phyloP scores from a whole-genome alignment of 371 early-diverging fungal species.

The Haplosporangium sp. region DNA sequence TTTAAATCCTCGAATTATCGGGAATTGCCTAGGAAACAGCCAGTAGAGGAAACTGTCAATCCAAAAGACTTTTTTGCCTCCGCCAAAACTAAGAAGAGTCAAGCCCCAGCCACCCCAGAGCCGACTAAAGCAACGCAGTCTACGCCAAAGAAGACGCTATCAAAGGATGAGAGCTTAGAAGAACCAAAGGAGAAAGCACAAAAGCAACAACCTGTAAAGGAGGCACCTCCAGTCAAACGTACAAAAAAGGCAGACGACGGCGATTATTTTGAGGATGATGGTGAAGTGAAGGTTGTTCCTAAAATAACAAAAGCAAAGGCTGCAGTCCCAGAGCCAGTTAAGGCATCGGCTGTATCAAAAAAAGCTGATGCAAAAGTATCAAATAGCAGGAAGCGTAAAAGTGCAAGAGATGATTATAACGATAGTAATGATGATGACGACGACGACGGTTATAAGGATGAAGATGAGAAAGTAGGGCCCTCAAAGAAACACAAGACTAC shows the following conservation, averaged over 20 bases:
- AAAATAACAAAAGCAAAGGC: slow-evolving; percentile 17
- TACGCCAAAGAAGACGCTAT: too few relatives aligned
- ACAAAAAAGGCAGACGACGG: slow-evolving; percentile 29
- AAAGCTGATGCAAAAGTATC: slow-evolving; percentile 5
- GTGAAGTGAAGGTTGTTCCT: slow-evolving; percentile 30
- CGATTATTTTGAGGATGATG: slow-evolving; percentile 42
- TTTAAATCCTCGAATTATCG: not conserved
- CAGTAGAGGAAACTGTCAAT: slow-evolving; percentile 26
- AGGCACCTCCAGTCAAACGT: slow-evolving; percentile 5
- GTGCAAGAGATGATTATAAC: slow-evolving; percentile 23
- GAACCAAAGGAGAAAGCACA: not conserved
- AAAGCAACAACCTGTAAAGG: slow-evolving; percentile 1
- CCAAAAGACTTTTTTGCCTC: slow-evolving; percentile 45
- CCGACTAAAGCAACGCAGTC: slow-evolving; percentile 4
- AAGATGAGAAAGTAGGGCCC: slow-evolving; percentile 38
- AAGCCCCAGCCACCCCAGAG: slow-evolving; percentile 6
- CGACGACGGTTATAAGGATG: slow-evolving; percentile 19
- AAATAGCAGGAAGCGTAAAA: slow-evolving; percentile 22
- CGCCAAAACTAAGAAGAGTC: slow-evolving; percentile 26
- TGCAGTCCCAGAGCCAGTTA: not conserved
- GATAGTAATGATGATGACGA: slow-evolving; percentile 32
- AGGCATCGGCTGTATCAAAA: slow-evolving; percentile 15
- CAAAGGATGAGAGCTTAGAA: too few relatives aligned
- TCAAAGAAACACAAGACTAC: slow-evolving; percentile 31
- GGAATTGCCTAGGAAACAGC: slow-evolving; percentile 11